phyloP scores from a whole-genome alignment of 768 basidiomycete species.

The Kondoa subrosea region DNA sequence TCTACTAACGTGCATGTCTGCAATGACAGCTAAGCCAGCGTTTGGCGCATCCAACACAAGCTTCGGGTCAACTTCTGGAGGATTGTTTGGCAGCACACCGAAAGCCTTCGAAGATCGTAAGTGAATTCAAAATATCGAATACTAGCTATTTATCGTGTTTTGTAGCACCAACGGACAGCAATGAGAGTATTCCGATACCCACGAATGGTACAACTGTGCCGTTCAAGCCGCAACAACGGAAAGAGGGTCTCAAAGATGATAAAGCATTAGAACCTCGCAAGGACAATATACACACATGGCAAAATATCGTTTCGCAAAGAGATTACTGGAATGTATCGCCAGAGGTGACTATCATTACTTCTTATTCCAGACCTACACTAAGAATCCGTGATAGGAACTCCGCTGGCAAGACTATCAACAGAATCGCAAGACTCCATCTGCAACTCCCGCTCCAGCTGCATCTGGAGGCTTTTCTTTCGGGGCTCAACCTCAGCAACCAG shows the following conservation, averaged over 20 bases:
- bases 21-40: neutral
- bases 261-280: neutral
- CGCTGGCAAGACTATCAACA: conserved; percentile 7
- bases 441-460: neutral
- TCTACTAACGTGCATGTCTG: neutral
- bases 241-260: neutral
- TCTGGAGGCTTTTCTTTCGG: neutral
- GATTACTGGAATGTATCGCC: conserved; percentile 8
- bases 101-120: conserved; percentile 1
- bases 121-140: neutral
- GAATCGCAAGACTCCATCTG: conserved; percentile 1
- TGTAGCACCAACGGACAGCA: neutral
- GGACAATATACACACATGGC: conserved; percentile 5
- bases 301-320: neutral
- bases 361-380: neutral
- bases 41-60: neutral
- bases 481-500: neutral
- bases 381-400: neutral
- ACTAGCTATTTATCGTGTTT: neutral
- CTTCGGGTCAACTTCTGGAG: neutral
- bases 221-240: neutral
- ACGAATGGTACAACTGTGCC: conserved; percentile 2
- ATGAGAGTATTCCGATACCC: neutral
- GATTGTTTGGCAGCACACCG: neutral
- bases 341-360: neutral